phyloP scores from a whole-genome alignment of 2,329 filamentous ascomycete genomes.

The Sarocladiaceae sp. region DNA sequence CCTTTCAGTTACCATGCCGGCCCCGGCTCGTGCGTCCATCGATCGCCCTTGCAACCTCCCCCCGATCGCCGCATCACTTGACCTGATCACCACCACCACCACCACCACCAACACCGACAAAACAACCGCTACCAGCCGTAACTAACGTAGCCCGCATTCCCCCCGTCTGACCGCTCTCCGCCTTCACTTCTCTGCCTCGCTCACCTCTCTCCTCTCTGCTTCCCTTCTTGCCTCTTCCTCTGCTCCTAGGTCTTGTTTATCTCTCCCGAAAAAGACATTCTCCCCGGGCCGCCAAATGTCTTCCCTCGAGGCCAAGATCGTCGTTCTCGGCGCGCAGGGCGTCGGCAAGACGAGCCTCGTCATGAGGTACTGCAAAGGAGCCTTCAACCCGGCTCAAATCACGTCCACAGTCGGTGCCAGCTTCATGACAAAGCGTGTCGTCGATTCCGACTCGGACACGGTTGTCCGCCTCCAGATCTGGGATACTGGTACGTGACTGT shows the following conservation, averaged over 20 bases:
- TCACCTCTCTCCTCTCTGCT: not conserved
- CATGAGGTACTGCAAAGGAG: conserved; percentile 67
- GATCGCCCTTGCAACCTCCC: conserved; percentile 4
- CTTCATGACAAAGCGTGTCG: conserved; percentile 72
- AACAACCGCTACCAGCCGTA: no score
- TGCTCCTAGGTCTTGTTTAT: not conserved
- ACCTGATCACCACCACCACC: conserved; percentile 10
- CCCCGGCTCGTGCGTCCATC: conserved; percentile 6
- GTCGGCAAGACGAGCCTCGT: conserved; percentile 76
- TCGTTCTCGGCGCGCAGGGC: conserved; percentile 72
- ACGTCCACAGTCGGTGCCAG: conserved; percentile 73
- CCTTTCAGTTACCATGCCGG: no score
- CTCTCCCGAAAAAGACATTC: not conserved
- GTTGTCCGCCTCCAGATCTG: conserved; percentile 90
- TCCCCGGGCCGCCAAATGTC: conserved; percentile 29
- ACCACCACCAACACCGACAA: not conserved
- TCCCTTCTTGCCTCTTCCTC: not conserved
- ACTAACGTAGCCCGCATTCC: not conserved
- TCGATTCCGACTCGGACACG: conserved; percentile 79
- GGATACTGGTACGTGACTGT: conserved; percentile 70
- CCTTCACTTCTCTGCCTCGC: not conserved
- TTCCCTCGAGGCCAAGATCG: conserved; percentile 74
- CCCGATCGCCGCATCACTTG: conserved; percentile 9
- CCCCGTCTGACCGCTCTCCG: conserved; percentile 6
- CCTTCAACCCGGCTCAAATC: conserved; percentile 58